phyloP scores from a whole-genome alignment of 768 basidiomycete genomes.

The Tricholomella constricta region DNA sequence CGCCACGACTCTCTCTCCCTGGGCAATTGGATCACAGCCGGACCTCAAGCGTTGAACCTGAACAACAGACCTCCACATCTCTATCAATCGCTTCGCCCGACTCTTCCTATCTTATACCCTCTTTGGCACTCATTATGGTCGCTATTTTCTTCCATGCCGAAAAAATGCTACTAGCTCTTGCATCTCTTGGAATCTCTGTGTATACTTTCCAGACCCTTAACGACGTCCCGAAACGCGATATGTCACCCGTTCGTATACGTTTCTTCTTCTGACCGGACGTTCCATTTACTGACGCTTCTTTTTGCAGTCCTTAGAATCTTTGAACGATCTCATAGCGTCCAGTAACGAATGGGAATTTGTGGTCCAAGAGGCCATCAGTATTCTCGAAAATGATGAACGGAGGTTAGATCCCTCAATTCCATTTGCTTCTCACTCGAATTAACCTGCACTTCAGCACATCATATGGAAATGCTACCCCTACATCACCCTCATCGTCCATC shows the following conservation, averaged over 20 bases:
- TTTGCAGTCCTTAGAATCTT: constrained; percentile 59
- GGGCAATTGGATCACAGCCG: constrained; percentile 51
- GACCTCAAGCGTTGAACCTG: constrained; percentile 38
- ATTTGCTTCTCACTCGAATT: not conserved
- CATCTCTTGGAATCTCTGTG: constrained; percentile 39
- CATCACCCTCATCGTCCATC: constrained; percentile 56
- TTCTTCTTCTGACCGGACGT: not conserved
- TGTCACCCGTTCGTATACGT: constrained; percentile 50
- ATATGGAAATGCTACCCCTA: constrained; percentile 42
- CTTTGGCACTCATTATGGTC: constrained; percentile 38
- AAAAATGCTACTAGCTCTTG: constrained; percentile 41
- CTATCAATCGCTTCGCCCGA: constrained; percentile 31
- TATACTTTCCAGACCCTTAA: constrained; percentile 34
- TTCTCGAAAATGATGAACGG: constrained; percentile 71
- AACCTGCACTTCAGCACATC: constrained; percentile 27
- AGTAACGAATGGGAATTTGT: constrained; percentile 75
- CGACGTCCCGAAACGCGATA: constrained; percentile 46
- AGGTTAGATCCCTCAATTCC: constrained; percentile 42
- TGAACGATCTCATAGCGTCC: constrained; percentile 68
- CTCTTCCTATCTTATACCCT: constrained; percentile 41
- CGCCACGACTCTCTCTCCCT: constrained; percentile 42
- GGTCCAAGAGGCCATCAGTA: constrained; percentile 65
- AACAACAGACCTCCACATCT: constrained; percentile 19
- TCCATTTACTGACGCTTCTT: constrained; percentile 7
- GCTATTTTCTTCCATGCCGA: constrained; percentile 45